Conservation (phyloP, 371 early-diverging fungal genomes). For the Choanephora cucurbitarum region DNA sequence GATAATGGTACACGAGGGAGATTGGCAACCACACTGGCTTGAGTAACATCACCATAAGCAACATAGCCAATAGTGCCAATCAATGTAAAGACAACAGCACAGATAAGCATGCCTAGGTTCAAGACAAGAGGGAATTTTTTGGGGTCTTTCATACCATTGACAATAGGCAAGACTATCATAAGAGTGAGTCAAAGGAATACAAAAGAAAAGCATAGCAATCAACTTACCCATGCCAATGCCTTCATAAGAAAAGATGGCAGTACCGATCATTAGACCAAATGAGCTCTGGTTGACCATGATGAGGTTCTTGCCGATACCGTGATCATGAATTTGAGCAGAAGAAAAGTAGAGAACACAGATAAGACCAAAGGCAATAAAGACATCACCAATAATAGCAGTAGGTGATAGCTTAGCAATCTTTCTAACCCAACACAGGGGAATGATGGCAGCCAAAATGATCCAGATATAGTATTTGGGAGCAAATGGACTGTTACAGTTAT, state of each 20-base stretch:
- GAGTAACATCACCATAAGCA: conserved; percentile 68
- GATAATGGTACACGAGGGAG: conserved; percentile 55
- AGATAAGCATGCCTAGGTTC: conserved; percentile 56
- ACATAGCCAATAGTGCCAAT: conserved; percentile 75
- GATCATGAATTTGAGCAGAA: conserved; percentile 48
- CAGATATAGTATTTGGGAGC: conserved; percentile 64
- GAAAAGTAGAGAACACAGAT: conserved; percentile 70
- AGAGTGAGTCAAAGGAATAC: not conserved
- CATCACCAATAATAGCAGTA: conserved; percentile 76
- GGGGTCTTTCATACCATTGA: conserved; percentile 65
- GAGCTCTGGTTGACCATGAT: conserved; percentile 45
- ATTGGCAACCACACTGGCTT: conserved; percentile 73
- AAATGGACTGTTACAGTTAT: conserved; percentile 56
- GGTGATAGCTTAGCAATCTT: conserved; percentile 74
- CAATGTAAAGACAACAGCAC: conserved; percentile 61
- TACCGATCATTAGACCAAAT: conserved; percentile 79
- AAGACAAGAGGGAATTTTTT: conserved; percentile 64
- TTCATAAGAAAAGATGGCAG: conserved; percentile 88
- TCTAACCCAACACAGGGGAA: conserved; percentile 80
- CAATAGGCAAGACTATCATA: conserved; percentile 53
- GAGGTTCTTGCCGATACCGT: conserved; percentile 57
- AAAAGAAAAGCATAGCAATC: not conserved
- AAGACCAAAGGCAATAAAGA: conserved; percentile 76
- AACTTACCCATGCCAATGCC: conserved; percentile 61
- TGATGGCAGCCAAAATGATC: conserved; percentile 66